Conservation (phyloP, 306 rosid species). For the Echinosophora koreensis region DNA sequence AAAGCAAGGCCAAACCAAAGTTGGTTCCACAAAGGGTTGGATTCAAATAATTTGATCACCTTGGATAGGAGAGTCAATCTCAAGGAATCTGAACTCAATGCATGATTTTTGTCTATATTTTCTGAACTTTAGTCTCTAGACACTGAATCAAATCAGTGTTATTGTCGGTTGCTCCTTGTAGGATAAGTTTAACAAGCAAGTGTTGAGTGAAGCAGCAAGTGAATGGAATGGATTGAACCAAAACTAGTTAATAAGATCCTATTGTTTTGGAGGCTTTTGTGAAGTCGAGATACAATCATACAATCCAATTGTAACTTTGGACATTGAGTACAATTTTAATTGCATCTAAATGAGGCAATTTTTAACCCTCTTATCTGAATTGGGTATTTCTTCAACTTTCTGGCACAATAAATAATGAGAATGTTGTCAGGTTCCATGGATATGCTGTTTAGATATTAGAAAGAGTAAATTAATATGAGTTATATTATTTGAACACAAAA, state of each 20-base stretch:
- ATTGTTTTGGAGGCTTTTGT: constrained; percentile 1
- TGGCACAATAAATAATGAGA: constrained; percentile 31
- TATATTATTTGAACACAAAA: no score
- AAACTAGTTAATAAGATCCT: not conserved
- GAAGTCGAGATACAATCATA: not conserved
- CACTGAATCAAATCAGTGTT: constrained; percentile 16
- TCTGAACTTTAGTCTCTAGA: constrained; percentile 7
- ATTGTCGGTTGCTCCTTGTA: constrained; percentile 20
- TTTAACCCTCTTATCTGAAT: constrained; percentile 12
- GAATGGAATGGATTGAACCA: constrained; percentile 22
- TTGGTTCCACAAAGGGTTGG: constrained; percentile 51
- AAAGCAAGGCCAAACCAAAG: constrained; percentile 53
- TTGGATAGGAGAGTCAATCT: constrained; percentile 39
- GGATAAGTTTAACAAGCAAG: constrained; percentile 3
- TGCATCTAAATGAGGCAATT: constrained; percentile 31
- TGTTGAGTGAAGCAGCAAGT: constrained; percentile 13
- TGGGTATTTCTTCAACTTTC: constrained; percentile 24
- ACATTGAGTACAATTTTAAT: constrained; percentile 24
- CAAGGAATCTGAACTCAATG: constrained; percentile 11
- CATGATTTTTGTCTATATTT: constrained; percentile 27
- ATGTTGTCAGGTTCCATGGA: constrained; percentile 39
- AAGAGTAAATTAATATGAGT: constrained; percentile 31
- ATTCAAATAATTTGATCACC: constrained; percentile 54
- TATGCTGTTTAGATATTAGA: constrained; percentile 32
- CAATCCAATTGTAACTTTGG: not conserved